Evolutionary conservation across 2,329 filamentous ascomycete genomes (phyloP), one percentile per base, ranked within the genome.

Genomic region (Paracorniculantispora psalliotae): DNA sequence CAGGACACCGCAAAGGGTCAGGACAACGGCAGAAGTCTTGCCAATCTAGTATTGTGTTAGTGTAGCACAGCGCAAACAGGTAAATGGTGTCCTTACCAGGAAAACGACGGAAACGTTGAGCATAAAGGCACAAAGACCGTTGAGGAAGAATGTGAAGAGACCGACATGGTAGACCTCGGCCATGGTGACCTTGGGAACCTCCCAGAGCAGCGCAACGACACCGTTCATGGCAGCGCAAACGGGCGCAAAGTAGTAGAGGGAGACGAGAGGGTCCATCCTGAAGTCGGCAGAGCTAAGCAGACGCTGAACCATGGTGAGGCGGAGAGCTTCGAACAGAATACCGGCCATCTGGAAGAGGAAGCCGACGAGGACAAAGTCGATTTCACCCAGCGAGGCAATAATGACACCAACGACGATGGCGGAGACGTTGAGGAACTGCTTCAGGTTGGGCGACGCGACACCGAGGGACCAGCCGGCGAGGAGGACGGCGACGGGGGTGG

Each of bases 391-490:
- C 1, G 93, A 96, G 53, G 94, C 94, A 70, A 99, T 91, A 65
- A 97, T 80, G 67, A 97, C 92, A 81, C 94, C 94, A 56, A 97
- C 75, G 55, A 97, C 94, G 68, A 99, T 99, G 72, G 93, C 83
- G 44, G 90, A 94, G 63, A 99, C 92, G 72, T 99, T 99, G 71
- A 90, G 83, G 68, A 99, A 88, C 52, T 91, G 89, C 79, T 87
- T 92, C 66, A 94, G 73, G 78, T 92, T 96, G 57, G 91, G 90
- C 62, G 90, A 86, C 15, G 90, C 86, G 55, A 96, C 86, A 60
- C 92, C 91, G 69, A 97, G 86, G 55, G 82, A 80, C 93, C 94
- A 97, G 65, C 91, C 91, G 43, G 91, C 89, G 65, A 97, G 77
- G 39, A 99, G 85, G 55, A 97, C 92, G 57, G 92, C 92, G 61